Evolutionary conservation across 2,329 filamentous ascomycete species (phyloP).

Genomic region (Fusarium sp.): DNA sequence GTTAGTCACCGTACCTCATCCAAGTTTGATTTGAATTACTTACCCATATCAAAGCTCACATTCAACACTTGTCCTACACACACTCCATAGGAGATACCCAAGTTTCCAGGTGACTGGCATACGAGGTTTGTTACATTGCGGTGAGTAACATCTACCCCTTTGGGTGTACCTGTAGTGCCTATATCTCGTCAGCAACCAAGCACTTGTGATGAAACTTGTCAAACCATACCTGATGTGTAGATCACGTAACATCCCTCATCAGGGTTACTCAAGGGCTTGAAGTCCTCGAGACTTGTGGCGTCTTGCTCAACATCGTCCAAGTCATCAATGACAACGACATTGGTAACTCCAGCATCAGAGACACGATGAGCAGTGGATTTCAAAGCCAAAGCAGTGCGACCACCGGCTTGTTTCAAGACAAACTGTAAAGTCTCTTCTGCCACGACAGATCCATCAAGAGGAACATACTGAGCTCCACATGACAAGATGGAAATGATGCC

Average conservation of each 20-base stretch:
- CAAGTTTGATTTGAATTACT: constrained; percentile 35
- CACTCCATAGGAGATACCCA: constrained; percentile 62
- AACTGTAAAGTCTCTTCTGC: constrained; percentile 61
- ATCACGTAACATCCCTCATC: constrained; percentile 61
- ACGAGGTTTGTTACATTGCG: constrained; percentile 67
- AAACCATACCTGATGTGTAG: constrained; percentile 63
- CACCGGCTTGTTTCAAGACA: constrained; percentile 61
- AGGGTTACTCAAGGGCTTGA: constrained; percentile 1
- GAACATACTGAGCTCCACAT: constrained; percentile 69
- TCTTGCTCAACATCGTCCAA: neutral
- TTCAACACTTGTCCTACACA: constrained; percentile 68
- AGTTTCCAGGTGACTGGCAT: constrained; percentile 61
- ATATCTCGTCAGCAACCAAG: neutral
- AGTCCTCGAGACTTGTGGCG: neutral
- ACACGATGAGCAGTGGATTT: constrained; percentile 48
- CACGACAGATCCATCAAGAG: constrained; percentile 67
- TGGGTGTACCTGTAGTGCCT: constrained; percentile 68
- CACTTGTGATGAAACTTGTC: neutral
- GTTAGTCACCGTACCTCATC: neutral
- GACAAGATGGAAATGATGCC: constrained; percentile 67
- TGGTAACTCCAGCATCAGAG: constrained; percentile 31
- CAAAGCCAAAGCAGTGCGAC: constrained; percentile 60
- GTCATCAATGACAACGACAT: constrained; percentile 48
- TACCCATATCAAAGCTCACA: constrained; percentile 72
- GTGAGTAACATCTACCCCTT: constrained; percentile 70